Percentiles rank a stretch among this genome's conserved stretches.
Conservation (phyloP, 2,329 filamentous ascomycete genomes). For the Malbranchea zuffiana region DNA sequence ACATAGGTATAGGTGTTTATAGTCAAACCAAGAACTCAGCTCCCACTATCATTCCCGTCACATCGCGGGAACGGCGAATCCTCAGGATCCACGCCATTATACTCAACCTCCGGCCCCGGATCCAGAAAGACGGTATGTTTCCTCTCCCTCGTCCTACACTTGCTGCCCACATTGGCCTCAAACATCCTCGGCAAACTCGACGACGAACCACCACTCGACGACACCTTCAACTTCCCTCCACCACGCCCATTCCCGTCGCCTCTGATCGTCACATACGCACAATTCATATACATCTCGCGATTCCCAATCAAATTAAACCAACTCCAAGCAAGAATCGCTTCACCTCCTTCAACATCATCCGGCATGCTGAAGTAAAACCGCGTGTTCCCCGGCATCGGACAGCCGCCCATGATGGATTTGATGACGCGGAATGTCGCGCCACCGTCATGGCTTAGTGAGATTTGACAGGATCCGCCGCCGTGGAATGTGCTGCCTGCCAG, state of each 20-base stretch:
- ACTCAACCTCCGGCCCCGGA: slow-evolving; percentile 1
- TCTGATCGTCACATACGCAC: slow-evolving; percentile 56
- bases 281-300: slow-evolving; percentile 62
- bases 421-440: slow-evolving; percentile 60
- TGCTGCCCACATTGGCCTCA: slow-evolving; percentile 9
- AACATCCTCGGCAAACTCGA: slow-evolving; percentile 6
- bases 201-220: background rate
- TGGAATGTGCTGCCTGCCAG: slow-evolving; percentile 54
- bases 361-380: slow-evolving; percentile 58
- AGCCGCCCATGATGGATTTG: slow-evolving; percentile 50
- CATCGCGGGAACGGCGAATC: background rate
- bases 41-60: background rate
- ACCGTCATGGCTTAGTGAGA: slow-evolving; percentile 62
- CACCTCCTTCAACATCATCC: slow-evolving; percentile 46
- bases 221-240: no score
- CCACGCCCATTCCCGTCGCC: slow-evolving; percentile 12
- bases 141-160: slow-evolving; percentile 6
- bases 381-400: slow-evolving; percentile 36
- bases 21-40: no score
- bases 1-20: no score
- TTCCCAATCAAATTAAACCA: slow-evolving; percentile 57
- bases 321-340: slow-evolving; percentile 62
- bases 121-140: slow-evolving; percentile 6
- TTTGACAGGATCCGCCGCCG: slow-evolving; percentile 64
- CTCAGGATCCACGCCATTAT: background rate